A percentile compares a stretch with the other conserved stretches of the same genome.
phyloP scores from a whole-genome alignment of 2,329 filamentous ascomycete species.

The Nothophoma quercina region DNA sequence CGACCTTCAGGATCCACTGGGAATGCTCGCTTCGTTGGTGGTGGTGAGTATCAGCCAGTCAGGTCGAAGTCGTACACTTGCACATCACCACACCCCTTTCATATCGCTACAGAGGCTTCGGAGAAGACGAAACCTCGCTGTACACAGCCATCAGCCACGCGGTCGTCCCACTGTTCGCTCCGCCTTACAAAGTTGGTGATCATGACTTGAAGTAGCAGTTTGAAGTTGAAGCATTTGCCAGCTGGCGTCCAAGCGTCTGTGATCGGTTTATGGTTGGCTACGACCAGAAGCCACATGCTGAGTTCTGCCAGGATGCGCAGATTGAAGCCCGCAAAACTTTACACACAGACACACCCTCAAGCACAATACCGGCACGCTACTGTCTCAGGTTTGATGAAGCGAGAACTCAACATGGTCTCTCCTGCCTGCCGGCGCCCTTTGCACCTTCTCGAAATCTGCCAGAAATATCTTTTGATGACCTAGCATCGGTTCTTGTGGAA shows the following conservation, averaged over 20 bases:
- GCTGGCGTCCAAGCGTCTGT: slow-evolving; percentile 4
- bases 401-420: slow-evolving; percentile 8
- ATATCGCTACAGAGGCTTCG: slow-evolving; percentile 8
- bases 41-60: slow-evolving; percentile 5
- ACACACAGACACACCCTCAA: slow-evolving; percentile 16
- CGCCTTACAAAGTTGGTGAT: slow-evolving; percentile 12
- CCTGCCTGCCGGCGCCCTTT: slow-evolving; percentile 11
- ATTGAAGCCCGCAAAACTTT: slow-evolving; percentile 15
- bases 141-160: slow-evolving; percentile 17
- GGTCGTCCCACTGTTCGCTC: slow-evolving; percentile 8
- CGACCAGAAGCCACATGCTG: not conserved
- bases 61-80: slow-evolving; percentile 5
- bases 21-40: slow-evolving; percentile 7
- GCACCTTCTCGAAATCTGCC: slow-evolving; percentile 26
- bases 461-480: slow-evolving; percentile 22
- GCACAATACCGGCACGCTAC: slow-evolving; percentile 22
- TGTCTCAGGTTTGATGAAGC: slow-evolving; percentile 32
- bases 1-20: not conserved
- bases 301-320: slow-evolving; percentile 20
- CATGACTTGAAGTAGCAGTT: slow-evolving; percentile 7
- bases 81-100: slow-evolving; percentile 8
- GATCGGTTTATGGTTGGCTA: slow-evolving; percentile 3
- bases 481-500: slow-evolving; percentile 4
- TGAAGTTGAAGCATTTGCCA: slow-evolving; percentile 4
- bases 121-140: not conserved